phyloP scores from a whole-genome alignment of 257 asterid genomes.

The Solanum arcanum region DNA sequence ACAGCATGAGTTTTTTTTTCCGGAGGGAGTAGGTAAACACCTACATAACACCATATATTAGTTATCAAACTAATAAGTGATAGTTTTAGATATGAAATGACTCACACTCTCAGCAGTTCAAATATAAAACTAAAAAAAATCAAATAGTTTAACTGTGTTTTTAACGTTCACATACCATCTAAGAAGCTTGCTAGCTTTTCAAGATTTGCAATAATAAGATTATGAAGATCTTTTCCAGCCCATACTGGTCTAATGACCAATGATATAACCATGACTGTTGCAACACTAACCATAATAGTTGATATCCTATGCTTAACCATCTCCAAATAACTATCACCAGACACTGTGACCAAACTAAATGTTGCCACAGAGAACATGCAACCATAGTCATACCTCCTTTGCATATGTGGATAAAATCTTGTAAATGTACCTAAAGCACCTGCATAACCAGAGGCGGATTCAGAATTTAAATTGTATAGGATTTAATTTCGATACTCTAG shows the following conservation, averaged over 20 bases:
- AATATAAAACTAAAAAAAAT: too few relatives aligned
- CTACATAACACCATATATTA: too few relatives aligned
- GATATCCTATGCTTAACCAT: slow-evolving; percentile 52
- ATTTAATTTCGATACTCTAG: neutral
- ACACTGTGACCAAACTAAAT: slow-evolving; percentile 60
- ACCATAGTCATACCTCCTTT: slow-evolving; percentile 65
- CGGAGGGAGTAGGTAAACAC: neutral
- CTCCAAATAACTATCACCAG: slow-evolving; percentile 50
- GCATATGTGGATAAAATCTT: slow-evolving; percentile 50
- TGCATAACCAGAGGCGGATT: neutral
- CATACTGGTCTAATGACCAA: slow-evolving; percentile 51
- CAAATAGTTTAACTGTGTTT: too few relatives aligned
- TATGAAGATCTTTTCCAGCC: slow-evolving; percentile 81
- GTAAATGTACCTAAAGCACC: slow-evolving; percentile 43
- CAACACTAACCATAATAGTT: slow-evolving; percentile 50
- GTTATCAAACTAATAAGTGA: too few relatives aligned
- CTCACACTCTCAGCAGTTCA: too few relatives aligned
- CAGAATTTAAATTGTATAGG: neutral
- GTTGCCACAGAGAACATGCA: slow-evolving; percentile 54
- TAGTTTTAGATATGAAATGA: too few relatives aligned
- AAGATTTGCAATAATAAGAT: slow-evolving; percentile 26
- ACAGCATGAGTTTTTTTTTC: too few relatives aligned
- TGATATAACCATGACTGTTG: slow-evolving; percentile 45
- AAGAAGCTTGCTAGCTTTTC: slow-evolving; percentile 44
- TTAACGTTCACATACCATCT: slow-evolving; percentile 25